A percentile compares a stretch with the other conserved stretches of the same genome.
Evolutionary conservation across 257 asterid species (phyloP).

Genomic region (Lycium barbarum): DNA sequence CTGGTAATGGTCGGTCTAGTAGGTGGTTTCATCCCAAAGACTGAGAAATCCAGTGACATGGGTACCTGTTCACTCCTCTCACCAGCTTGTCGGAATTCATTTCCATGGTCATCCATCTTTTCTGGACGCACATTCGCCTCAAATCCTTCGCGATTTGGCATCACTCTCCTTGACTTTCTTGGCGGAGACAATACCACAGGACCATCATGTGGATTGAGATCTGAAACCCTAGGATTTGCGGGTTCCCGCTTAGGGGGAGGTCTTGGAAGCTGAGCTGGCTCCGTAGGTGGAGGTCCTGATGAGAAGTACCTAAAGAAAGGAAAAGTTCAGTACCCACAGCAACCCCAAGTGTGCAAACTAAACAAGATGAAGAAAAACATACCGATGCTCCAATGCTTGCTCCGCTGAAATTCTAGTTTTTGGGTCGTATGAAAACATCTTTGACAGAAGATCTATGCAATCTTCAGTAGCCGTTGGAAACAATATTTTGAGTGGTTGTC

Average conservation of each 20-base stretch:
- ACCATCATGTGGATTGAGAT: conserved; percentile 66
- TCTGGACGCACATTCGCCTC: conserved; percentile 59
- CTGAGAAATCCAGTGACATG: conserved; percentile 91
- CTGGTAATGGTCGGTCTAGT: conserved; percentile 94
- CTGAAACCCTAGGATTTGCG: conserved; percentile 56
- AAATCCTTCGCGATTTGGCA: conserved; percentile 83
- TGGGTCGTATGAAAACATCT: conserved; percentile 92
- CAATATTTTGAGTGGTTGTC: conserved; percentile 65
- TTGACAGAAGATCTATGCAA: conserved; percentile 79
- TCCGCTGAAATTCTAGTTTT: conserved; percentile 90
- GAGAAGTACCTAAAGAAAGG: conserved; percentile 72
- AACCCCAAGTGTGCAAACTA: conserved; percentile 23
- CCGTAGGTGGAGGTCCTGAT: conserved; percentile 87
- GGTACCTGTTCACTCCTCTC: conserved; percentile 81
- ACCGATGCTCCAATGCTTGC: conserved; percentile 97
- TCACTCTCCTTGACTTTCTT: conserved; percentile 92
- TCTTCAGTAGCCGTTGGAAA: conserved; percentile 97
- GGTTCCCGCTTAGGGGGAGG: conserved; percentile 87
- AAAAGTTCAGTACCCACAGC: conserved; percentile 29
- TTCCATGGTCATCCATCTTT: conserved; percentile 61
- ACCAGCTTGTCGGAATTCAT: conserved; percentile 64
- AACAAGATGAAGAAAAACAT: conserved; percentile 33
- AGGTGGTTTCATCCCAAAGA: conserved; percentile 81
- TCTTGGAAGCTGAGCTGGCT: conserved; percentile 89
- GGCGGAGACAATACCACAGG: conserved; percentile 96